phyloP scores from a whole-genome alignment of 495 filamentous ascomycete species.

The Penicillium longicatenatum region DNA sequence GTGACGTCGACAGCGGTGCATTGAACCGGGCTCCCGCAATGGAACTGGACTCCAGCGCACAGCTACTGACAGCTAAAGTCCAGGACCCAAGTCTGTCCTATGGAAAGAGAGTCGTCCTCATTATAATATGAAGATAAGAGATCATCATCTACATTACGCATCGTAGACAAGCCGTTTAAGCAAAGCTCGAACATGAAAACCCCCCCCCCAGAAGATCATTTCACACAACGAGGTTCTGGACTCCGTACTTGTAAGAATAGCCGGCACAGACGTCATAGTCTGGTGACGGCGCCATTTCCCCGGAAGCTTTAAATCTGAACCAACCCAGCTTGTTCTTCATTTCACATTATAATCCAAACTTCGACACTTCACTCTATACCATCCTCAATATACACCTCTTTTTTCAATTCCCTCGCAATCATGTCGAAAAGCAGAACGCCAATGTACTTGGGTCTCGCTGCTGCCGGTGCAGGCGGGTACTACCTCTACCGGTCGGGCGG shows the following conservation, averaged over 20 bases:
- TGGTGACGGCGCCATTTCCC: conserved; percentile 4
- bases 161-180: too few species aligned
- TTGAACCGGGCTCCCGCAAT: background rate
- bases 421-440: conserved; percentile 57
- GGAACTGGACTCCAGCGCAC: background rate
- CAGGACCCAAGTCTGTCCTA: background rate
- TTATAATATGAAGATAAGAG: too few species aligned
- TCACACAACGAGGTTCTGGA: conserved; percentile 5
- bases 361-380: background rate
- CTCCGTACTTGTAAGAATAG: background rate
- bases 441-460: conserved; percentile 60
- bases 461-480: conserved; percentile 74
- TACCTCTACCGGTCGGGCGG: conserved; percentile 92
- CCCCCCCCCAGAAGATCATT: background rate
- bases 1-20: conserved; percentile 30
- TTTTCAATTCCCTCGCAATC: conserved; percentile 12
- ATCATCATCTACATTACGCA: too few species aligned
- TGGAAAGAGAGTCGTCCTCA: background rate
- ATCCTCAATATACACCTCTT: background rate
- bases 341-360: conserved; percentile 1
- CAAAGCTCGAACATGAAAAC: background rate
- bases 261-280: conserved; percentile 26
- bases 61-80: background rate
- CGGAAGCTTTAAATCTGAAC: background rate
- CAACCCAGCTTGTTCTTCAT: background rate